A percentile compares a stretch with the other conserved stretches of the same genome.
Evolutionary conservation across 176 grass and related monocot genomes (phyloP).

Genomic region (Cenchrus fungigraminus): DNA sequence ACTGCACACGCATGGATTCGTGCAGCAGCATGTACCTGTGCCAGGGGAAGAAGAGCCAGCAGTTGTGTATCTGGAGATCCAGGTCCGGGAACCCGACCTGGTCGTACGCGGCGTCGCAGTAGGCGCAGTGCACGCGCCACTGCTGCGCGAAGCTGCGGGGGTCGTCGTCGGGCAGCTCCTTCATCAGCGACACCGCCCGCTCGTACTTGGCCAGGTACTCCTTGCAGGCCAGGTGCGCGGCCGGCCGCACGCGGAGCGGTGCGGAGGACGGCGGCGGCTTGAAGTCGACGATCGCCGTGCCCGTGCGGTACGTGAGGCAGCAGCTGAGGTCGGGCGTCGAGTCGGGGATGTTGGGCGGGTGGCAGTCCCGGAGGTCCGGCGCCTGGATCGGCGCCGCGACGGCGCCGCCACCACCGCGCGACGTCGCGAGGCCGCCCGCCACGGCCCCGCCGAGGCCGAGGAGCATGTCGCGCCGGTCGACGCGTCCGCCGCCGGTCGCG

Average conservation of each 20-base stretch:
- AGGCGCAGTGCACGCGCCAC: slow-evolving; percentile 63
- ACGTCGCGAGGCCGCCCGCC: slow-evolving; percentile 43
- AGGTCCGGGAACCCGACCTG: slow-evolving; percentile 62
- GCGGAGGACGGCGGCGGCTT: slow-evolving; percentile 32
- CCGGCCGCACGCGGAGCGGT: slow-evolving; percentile 62
- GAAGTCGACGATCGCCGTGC: slow-evolving; percentile 51
- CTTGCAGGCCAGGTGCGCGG: slow-evolving; percentile 58
- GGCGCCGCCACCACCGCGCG: not conserved
- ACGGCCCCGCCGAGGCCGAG: slow-evolving; percentile 52
- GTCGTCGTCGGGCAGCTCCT: slow-evolving; percentile 64
- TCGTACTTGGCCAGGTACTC: slow-evolving; percentile 63
- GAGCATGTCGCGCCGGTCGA: slow-evolving; percentile 68
- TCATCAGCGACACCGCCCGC: slow-evolving; percentile 68
- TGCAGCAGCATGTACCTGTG: slow-evolving; percentile 42
- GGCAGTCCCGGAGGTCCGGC: slow-evolving; percentile 54
- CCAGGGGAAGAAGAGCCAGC: slow-evolving; percentile 88
- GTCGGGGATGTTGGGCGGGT: slow-evolving; percentile 36
- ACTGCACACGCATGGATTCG: not conserved
- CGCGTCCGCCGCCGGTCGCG: not conserved
- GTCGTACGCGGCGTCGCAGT: slow-evolving; percentile 60
- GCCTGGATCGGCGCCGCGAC: slow-evolving; percentile 58
- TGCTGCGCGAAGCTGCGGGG: slow-evolving; percentile 84
- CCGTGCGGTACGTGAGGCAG: slow-evolving; percentile 46
- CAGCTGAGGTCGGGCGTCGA: slow-evolving; percentile 31
- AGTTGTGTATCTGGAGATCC: slow-evolving; percentile 57